phyloP scores from a whole-genome alignment of 2,329 filamentous ascomycete genomes.

The Arthroderma uncinatum region DNA sequence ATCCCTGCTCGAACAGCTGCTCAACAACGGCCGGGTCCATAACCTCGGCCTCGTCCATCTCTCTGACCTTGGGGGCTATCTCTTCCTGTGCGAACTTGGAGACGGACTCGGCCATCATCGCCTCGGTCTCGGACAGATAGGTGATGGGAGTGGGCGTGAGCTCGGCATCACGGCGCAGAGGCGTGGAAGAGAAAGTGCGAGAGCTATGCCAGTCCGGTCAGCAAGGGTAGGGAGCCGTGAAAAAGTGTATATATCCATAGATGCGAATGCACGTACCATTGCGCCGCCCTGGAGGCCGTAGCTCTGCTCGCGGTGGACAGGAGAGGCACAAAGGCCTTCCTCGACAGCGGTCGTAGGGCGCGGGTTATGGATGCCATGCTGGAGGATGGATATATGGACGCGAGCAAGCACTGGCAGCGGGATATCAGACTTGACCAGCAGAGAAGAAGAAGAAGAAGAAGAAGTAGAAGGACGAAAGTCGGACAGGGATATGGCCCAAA shows the following conservation, averaged over 20 bases:
- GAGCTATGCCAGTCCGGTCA: conserved; percentile 21
- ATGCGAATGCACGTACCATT: conserved; percentile 27
- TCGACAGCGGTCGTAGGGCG: conserved; percentile 36
- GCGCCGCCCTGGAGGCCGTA: conserved; percentile 29
- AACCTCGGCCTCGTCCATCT: conserved; percentile 92
- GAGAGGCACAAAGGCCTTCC: conserved; percentile 27
- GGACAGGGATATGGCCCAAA: not conserved
- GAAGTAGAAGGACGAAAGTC: not conserved
- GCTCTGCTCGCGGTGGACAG: conserved; percentile 31
- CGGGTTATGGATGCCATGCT: conserved; percentile 41
- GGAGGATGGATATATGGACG: not conserved
- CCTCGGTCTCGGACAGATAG: conserved; percentile 80
- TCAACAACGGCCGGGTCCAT: conserved; percentile 87
- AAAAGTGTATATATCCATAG: not conserved
- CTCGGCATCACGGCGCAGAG: conserved; percentile 46
- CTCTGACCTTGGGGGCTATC: conserved; percentile 79
- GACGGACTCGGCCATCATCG: conserved; percentile 79
- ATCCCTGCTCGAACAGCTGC: conserved; percentile 89
- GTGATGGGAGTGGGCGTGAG: conserved; percentile 86
- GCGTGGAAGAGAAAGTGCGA: conserved; percentile 52
- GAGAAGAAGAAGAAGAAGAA: not conserved
- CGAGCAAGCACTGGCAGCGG: not conserved
- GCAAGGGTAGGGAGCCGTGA: not conserved
- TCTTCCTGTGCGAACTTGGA: conserved; percentile 82
- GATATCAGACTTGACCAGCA: not conserved